Conservation (phyloP, 805 yeast genomes). For the Wickerhamiella qilinensis region DNA sequence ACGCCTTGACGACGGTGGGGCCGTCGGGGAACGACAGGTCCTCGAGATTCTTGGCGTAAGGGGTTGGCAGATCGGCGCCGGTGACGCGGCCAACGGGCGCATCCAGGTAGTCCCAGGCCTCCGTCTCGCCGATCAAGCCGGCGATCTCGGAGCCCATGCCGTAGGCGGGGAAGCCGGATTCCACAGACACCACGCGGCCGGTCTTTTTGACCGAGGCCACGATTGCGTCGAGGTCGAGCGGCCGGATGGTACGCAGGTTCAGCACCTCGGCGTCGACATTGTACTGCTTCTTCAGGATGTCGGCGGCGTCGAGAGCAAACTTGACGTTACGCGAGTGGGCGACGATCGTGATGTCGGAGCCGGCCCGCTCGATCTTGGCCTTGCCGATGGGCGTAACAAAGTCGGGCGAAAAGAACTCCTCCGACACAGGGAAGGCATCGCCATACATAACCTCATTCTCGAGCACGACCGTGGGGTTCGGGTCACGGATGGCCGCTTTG, state of each 20-base stretch:
- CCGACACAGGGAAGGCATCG: slow-evolving; percentile 76
- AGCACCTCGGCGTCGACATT: slow-evolving; percentile 86
- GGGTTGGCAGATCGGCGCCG: slow-evolving; percentile 99
- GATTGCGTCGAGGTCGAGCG: slow-evolving; percentile 79
- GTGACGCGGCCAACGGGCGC: slow-evolving; percentile 98
- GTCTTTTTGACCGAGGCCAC: slow-evolving; percentile 88
- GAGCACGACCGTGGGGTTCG: slow-evolving; percentile 90
- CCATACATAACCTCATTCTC: slow-evolving; percentile 95
- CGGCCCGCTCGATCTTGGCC: slow-evolving; percentile 90
- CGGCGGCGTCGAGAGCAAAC: slow-evolving; percentile 81
- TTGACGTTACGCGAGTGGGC: slow-evolving; percentile 85
- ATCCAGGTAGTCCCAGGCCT: slow-evolving; percentile 94
- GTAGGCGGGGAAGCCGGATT: slow-evolving; percentile 94
- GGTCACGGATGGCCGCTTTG: slow-evolving; percentile 96
- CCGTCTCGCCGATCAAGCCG: slow-evolving; percentile 96
- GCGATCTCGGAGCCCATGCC: slow-evolving; percentile 98
- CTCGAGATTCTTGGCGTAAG: slow-evolving; percentile 91
- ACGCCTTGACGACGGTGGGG: slow-evolving; percentile 69
- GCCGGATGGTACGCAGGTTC: slow-evolving; percentile 93
- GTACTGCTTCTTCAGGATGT: slow-evolving; percentile 62
- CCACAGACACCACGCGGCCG: slow-evolving; percentile 88
- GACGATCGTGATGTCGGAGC: slow-evolving; percentile 77
- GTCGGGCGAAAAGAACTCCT: slow-evolving; percentile 78
- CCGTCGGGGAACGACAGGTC: slow-evolving; percentile 98
- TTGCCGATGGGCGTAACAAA: slow-evolving; percentile 84